Percentiles rank a stretch among this genome's conserved stretches.
Conservation (phyloP, 306 rosid species). For the Chamaecrista fasciculata region DNA sequence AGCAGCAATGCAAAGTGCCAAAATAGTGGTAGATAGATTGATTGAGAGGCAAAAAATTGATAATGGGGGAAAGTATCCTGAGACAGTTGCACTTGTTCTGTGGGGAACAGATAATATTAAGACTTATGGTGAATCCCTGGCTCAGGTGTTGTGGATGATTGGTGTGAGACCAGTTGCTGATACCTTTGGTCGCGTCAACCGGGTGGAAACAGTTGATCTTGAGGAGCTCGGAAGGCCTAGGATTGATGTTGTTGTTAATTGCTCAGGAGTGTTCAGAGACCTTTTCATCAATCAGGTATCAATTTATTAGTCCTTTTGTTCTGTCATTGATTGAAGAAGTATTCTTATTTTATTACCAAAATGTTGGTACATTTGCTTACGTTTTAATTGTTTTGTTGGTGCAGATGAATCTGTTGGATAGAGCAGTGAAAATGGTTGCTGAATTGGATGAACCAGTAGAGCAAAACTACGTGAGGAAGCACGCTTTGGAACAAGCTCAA, state of each 20-base stretch:
- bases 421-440: conserved; percentile 98
- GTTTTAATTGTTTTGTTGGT: conserved; percentile 16
- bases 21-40: conserved; percentile 48
- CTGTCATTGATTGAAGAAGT: not conserved
- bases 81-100: conserved; percentile 89
- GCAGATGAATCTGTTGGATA: conserved; percentile 95
- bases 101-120: conserved; percentile 99
- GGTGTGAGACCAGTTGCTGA: conserved; percentile 88
- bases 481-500: conserved; percentile 86
- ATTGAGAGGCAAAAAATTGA: conserved; percentile 48
- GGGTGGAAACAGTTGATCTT: conserved; percentile 73
- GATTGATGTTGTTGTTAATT: conserved; percentile 94
- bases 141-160: conserved; percentile 96
- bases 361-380: conserved; percentile 25
- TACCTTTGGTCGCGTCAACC: conserved; percentile 81
- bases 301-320: conserved; percentile 1
- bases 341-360: not conserved
- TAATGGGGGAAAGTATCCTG: conserved; percentile 66
- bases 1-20: conserved; percentile 87
- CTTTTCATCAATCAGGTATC: conserved; percentile 97
- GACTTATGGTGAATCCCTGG: conserved; percentile 95
- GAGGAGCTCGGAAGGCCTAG: conserved; percentile 99
- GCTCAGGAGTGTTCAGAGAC: conserved; percentile 99
- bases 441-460: conserved; percentile 91
- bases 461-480: conserved; percentile 81